Conservation (phyloP, 106 monocot species). For the Acorus calamus region DNA sequence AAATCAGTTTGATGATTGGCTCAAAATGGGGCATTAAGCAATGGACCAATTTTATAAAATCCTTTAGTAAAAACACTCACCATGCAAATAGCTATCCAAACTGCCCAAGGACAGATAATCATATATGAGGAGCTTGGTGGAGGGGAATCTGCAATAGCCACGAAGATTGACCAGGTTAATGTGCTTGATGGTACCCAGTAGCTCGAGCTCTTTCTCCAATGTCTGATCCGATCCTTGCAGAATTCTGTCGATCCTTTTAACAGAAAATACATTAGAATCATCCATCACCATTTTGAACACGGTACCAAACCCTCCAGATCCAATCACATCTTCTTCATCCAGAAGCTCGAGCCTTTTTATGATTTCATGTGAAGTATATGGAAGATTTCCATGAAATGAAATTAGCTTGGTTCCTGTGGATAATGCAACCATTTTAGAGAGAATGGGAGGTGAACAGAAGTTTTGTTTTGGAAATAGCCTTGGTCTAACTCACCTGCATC, state of each 20-base stretch:
- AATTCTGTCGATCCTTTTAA: slow-evolving; percentile 66
- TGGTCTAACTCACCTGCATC: slow-evolving; percentile 33
- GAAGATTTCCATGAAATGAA: slow-evolving; percentile 74
- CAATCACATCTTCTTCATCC: slow-evolving; percentile 73
- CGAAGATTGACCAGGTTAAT: slow-evolving; percentile 83
- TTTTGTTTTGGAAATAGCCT: no score
- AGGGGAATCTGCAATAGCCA: slow-evolving; percentile 75
- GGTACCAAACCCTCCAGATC: slow-evolving; percentile 86
- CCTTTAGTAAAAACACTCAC: slow-evolving; percentile 21
- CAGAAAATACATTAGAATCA: slow-evolving; percentile 63
- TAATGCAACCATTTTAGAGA: background rate
- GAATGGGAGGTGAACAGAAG: background rate
- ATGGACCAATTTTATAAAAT: no score
- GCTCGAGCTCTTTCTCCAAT: slow-evolving; percentile 78
- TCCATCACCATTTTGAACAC: slow-evolving; percentile 93
- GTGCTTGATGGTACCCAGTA: slow-evolving; percentile 77
- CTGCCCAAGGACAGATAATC: slow-evolving; percentile 82
- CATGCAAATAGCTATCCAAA: slow-evolving; percentile 76
- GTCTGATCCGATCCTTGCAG: slow-evolving; percentile 39
- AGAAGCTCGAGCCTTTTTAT: slow-evolving; percentile 69
- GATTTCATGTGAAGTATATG: slow-evolving; percentile 67
- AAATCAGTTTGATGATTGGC: no score
- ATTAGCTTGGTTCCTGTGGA: slow-evolving; percentile 62
- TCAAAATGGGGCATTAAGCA: no score
- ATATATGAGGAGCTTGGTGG: slow-evolving; percentile 73